phyloP scores from a whole-genome alignment of 495 filamentous ascomycete genomes.

The Annulohypoxylon moriforme region DNA sequence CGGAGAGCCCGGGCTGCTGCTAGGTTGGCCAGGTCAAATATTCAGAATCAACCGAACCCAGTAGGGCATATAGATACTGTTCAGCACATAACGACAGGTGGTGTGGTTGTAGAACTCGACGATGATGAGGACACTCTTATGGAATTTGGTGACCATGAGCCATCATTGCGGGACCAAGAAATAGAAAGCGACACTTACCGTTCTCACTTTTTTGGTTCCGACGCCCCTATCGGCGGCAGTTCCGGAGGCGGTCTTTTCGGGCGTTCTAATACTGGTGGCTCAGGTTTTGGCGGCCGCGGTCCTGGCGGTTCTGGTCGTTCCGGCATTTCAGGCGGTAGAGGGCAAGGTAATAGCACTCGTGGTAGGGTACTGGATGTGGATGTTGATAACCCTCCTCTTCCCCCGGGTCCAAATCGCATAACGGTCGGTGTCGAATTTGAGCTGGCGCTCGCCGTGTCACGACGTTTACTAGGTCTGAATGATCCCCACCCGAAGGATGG shows the following conservation, averaged over 20 bases:
- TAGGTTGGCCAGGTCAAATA: no score
- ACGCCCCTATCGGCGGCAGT: background rate
- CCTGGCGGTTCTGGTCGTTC: background rate
- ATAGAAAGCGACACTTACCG: background rate
- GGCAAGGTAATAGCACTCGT: background rate
- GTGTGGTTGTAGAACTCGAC: background rate
- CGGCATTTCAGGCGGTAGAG: background rate
- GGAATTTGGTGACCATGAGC: background rate
- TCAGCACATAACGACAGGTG: background rate
- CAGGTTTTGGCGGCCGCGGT: background rate
- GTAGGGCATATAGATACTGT: background rate
- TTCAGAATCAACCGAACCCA: background rate
- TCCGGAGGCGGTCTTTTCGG: no score
- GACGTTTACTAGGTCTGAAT: background rate
- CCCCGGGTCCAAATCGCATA: constrained; percentile 9
- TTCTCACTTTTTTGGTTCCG: background rate
- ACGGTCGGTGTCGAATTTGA: constrained; percentile 42
- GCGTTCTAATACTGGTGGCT: no score
- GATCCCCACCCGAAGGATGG: constrained; percentile 32
- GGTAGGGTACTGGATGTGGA: background rate
- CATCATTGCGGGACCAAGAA: background rate
- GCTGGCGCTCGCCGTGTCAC: constrained; percentile 23
- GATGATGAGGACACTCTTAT: background rate
- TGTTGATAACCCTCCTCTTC: background rate
- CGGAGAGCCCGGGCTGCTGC: no score